Evolutionary conservation across 345 rosid species (phyloP).

Genomic region (Citrus unshiu): DNA sequence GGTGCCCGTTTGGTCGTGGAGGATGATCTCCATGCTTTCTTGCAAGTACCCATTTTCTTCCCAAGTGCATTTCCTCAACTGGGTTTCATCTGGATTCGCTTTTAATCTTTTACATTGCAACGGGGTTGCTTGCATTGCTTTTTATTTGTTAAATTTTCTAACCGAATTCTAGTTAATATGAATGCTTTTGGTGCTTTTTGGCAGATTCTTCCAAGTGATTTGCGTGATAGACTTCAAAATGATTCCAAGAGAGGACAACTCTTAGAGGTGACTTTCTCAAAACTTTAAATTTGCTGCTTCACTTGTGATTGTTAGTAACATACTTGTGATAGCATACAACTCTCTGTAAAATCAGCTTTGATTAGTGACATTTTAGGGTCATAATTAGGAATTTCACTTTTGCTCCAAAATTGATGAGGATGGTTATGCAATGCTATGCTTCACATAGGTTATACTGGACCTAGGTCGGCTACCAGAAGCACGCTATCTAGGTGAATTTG

Average conservation of each 20-base stretch:
- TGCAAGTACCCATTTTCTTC: constrained; percentile 30
- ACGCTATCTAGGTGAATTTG: constrained; percentile 52
- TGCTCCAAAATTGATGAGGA: neutral
- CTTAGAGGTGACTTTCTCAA: constrained; percentile 37
- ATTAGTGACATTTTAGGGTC: too few relatives aligned
- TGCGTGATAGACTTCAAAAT: constrained; percentile 38
- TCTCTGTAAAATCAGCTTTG: too few relatives aligned
- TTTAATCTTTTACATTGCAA: neutral
- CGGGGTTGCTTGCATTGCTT: neutral
- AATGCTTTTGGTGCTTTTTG: neutral
- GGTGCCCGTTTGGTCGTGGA: constrained; percentile 22
- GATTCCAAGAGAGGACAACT: constrained; percentile 52
- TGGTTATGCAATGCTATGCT: neutral
- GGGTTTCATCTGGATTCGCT: neutral
- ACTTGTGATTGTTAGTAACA: neutral
- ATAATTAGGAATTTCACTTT: neutral
- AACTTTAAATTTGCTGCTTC: neutral
- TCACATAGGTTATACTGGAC: constrained; percentile 45
- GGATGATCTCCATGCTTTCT: constrained; percentile 48
- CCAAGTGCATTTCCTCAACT: neutral
- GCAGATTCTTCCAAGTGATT: constrained; percentile 58
- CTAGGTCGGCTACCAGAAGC: constrained; percentile 65
- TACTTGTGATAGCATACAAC: neutral
- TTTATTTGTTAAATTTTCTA: neutral
- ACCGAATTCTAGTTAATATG: neutral